These are phyloP conservation scores for Ascosphaera apis DNA, from an alignment of 2,329 filamentous ascomycete genomes.

Conservation along the genomic window DNA sequence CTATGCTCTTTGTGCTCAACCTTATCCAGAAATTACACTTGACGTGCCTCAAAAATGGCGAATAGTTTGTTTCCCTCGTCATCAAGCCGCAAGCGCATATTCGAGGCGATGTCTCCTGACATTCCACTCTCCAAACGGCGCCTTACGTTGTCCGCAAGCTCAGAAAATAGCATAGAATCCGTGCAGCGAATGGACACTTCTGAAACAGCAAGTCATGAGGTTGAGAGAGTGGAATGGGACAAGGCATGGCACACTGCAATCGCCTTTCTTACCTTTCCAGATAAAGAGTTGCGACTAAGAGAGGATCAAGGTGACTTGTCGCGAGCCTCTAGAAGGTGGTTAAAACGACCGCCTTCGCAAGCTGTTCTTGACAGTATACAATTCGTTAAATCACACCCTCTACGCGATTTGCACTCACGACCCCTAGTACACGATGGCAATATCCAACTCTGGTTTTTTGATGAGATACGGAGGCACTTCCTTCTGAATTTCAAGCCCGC, in stretches of 20 bases:
- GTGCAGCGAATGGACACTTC: not conserved
- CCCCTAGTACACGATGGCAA: constrained; percentile 9
- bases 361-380: constrained; percentile 13
- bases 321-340: constrained; percentile 12
- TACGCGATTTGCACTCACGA: constrained; percentile 5
- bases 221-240: constrained; percentile 16
- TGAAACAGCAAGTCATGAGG: constrained; percentile 2
- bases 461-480: constrained; percentile 21
- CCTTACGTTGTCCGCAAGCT: constrained; percentile 9
- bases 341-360: constrained; percentile 10
- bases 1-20: too few relatives aligned
- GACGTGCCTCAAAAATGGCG: too few relatives aligned
- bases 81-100: constrained; percentile 17
- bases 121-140: constrained; percentile 14
- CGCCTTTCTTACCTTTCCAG: constrained; percentile 16
- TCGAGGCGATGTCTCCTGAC: constrained; percentile 21
- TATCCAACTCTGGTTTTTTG: constrained; percentile 21
- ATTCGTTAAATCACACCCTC: constrained; percentile 11
- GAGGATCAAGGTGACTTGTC: constrained; percentile 8
- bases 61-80: constrained; percentile 7
- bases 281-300: constrained; percentile 11
- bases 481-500: constrained; percentile 14
- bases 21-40: too few relatives aligned
- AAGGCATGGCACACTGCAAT: constrained; percentile 20
- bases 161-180: constrained; percentile 3